Percentiles rank a stretch among this genome's conserved stretches.
Evolutionary conservation across 352 stramenopile genomes (phyloP).

Genomic region (Phytophthora nicotianae): DNA sequence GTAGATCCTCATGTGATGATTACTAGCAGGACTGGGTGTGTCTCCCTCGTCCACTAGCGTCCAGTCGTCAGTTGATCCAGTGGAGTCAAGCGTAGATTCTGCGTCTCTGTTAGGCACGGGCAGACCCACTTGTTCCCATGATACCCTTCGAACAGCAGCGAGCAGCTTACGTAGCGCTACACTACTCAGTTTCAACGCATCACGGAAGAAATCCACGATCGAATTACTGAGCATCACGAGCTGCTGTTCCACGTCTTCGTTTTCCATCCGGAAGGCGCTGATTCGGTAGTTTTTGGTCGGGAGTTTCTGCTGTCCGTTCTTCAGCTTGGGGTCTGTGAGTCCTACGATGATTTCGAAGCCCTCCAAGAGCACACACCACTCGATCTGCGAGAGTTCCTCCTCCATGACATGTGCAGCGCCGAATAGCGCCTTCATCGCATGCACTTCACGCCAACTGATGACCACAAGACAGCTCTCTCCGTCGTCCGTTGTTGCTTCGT

Average conservation of each 20-base stretch:
- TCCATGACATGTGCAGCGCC: slow-evolving; percentile 87
- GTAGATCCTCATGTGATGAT: slow-evolving; percentile 82
- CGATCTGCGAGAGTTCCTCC: slow-evolving; percentile 72
- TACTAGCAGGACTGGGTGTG: slow-evolving; percentile 44
- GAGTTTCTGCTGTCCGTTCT: slow-evolving; percentile 74
- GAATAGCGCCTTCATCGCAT: slow-evolving; percentile 90
- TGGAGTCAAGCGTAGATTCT: slow-evolving; percentile 7
- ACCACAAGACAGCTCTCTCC: slow-evolving; percentile 67
- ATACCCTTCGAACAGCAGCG: slow-evolving; percentile 65
- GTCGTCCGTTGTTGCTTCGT: slow-evolving; percentile 56
- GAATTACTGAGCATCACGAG: slow-evolving; percentile 84
- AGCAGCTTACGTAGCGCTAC: slow-evolving; percentile 61
- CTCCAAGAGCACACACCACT: slow-evolving; percentile 80
- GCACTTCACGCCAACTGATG: slow-evolving; percentile 83
- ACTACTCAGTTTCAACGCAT: slow-evolving; percentile 73
- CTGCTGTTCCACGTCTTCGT: slow-evolving; percentile 89
- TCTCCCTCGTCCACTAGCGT: slow-evolving; percentile 41
- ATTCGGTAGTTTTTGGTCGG: slow-evolving; percentile 80
- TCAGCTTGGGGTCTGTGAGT: slow-evolving; percentile 72
- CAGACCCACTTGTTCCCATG: slow-evolving; percentile 71
- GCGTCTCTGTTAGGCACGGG: slow-evolving; percentile 40
- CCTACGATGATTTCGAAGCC: slow-evolving; percentile 85
- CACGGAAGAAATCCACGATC: slow-evolving; percentile 86
- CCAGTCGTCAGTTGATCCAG: slow-evolving; percentile 23
- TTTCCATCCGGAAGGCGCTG: slow-evolving; percentile 72